A percentile compares a stretch with the other conserved stretches of the same genome.
Evolutionary conservation across 2,329 filamentous ascomycete species (phyloP).

Genomic region (Aureobasidium sp.): DNA sequence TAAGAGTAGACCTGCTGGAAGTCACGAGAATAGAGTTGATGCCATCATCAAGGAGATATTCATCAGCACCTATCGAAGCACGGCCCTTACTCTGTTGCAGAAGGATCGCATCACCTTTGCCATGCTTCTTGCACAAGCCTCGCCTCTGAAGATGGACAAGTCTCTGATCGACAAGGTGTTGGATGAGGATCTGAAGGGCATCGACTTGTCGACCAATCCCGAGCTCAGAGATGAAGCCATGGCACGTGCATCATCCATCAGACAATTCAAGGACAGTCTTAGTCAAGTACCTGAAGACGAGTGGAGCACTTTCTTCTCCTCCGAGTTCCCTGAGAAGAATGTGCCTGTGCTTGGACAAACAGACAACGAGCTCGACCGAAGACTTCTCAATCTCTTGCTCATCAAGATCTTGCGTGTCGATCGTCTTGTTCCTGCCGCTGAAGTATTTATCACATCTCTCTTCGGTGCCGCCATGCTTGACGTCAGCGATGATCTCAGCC

Average conservation of each 20-base stretch:
- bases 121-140: slow-evolving; percentile 88
- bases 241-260: slow-evolving; percentile 57
- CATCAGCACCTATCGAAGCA: slow-evolving; percentile 82
- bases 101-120: slow-evolving; percentile 91
- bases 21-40: slow-evolving; percentile 62
- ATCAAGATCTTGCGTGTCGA: slow-evolving; percentile 95
- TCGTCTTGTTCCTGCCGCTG: slow-evolving; percentile 84
- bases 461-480: slow-evolving; percentile 81
- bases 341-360: slow-evolving; percentile 69
- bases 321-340: slow-evolving; percentile 78
- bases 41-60: slow-evolving; percentile 90
- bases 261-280: slow-evolving; percentile 64
- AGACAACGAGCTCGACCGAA: slow-evolving; percentile 60
- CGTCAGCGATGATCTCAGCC: slow-evolving; percentile 73
- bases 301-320: slow-evolving; percentile 76
- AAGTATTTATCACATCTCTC: slow-evolving; percentile 79
- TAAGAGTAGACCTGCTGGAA: slow-evolving; percentile 56
- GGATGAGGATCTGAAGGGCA: slow-evolving; percentile 65
- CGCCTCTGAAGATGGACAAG: slow-evolving; percentile 95
- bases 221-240: slow-evolving; percentile 61
- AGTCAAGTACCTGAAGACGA: slow-evolving; percentile 51
- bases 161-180: slow-evolving; percentile 77
- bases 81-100: slow-evolving; percentile 84
- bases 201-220: slow-evolving; percentile 65
- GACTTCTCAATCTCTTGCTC: slow-evolving; percentile 74